Conservation (phyloP, 805 yeast genomes). For the Nakazawaea peltata region DNA sequence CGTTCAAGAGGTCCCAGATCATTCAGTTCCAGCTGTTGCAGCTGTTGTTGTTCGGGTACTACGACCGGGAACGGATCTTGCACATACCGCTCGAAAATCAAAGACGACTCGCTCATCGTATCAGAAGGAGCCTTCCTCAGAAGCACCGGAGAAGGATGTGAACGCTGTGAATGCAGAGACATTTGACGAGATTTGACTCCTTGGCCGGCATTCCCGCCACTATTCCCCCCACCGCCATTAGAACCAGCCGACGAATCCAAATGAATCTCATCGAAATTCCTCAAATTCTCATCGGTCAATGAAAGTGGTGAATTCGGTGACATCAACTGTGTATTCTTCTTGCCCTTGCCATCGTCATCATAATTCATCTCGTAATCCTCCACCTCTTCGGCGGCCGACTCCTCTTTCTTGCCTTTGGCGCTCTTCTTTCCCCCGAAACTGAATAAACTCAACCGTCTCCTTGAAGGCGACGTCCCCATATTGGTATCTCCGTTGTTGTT, state of each 20-base stretch:
- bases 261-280: constrained; percentile 5
- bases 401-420: background rate
- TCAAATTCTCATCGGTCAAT: constrained; percentile 10
- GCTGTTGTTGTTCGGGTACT: constrained; percentile 1
- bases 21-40: background rate
- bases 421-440: constrained; percentile 8
- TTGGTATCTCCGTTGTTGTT: too few species aligned
- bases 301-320: constrained; percentile 11
- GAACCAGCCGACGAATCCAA: too few species aligned
- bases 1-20: background rate
- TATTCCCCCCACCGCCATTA: too few species aligned
- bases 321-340: background rate
- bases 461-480: too few species aligned
- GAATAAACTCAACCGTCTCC: constrained; percentile 8
- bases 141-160: background rate
- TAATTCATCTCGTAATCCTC: background rate
- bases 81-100: constrained; percentile 61
- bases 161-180: background rate
- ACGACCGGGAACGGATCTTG: constrained; percentile 38
- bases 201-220: too few species aligned
- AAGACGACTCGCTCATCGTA: constrained; percentile 25
- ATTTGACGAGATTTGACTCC: too few species aligned
- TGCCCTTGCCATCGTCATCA: too few species aligned
- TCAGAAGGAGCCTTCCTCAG: constrained; percentile 6
- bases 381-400: background rate